Conservation (phyloP, 179 eudicot species). For the Patellifolia procumbens region DNA sequence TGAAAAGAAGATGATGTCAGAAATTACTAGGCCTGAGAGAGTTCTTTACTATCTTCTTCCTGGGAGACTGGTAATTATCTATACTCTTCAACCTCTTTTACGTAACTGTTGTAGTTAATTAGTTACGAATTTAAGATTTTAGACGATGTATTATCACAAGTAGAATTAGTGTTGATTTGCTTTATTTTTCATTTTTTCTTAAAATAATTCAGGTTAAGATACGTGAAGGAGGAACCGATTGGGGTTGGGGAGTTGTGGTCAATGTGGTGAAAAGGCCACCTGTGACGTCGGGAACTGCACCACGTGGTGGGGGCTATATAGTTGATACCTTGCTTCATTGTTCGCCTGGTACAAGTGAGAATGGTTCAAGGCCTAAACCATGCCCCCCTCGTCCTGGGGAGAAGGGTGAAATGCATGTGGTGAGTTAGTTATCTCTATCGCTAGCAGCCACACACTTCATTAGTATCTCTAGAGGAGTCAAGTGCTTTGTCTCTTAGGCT, state of each 20-base stretch:
- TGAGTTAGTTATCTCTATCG: constrained; percentile 54
- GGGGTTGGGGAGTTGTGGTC: constrained; percentile 99
- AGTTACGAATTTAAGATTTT: neutral
- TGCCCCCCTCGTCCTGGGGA: constrained; percentile 94
- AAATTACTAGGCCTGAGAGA: constrained; percentile 89
- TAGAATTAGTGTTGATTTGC: neutral
- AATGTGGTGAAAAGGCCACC: constrained; percentile 86
- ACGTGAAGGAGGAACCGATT: constrained; percentile 87
- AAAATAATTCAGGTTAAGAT: constrained; percentile 64
- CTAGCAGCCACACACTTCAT: constrained; percentile 4
- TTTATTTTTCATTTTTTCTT: constrained; percentile 8
- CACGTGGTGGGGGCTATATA: constrained; percentile 74
- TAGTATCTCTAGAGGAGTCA: neutral
- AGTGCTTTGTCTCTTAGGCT: neutral
- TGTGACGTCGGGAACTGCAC: constrained; percentile 52
- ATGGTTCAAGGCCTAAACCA: constrained; percentile 89
- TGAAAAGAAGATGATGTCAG: constrained; percentile 94
- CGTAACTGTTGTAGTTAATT: neutral
- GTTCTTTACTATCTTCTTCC: constrained; percentile 84
- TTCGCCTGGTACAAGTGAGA: constrained; percentile 81
- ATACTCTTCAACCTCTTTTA: neutral
- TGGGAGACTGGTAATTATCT: constrained; percentile 82
- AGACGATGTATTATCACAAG: neutral
- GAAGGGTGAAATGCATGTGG: constrained; percentile 99
- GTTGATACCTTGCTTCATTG: constrained; percentile 96